Base-by-base conservation (phyloP, 2,329 filamentous ascomycete species). In the Aspergillus texensis region DNA sequence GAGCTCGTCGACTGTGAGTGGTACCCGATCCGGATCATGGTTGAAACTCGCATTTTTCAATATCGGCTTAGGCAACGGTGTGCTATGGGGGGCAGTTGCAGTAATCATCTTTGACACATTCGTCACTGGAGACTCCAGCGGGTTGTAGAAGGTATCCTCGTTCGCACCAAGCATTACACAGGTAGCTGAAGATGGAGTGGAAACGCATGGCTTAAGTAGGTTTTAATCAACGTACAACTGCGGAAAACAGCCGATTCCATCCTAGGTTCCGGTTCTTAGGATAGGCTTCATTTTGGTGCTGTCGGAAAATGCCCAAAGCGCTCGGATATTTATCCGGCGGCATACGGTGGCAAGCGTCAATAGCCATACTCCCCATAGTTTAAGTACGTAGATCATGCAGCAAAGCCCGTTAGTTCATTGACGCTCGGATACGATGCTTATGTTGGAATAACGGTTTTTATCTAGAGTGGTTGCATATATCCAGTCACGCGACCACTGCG, bases 1-100 rank as follows among this genome's bases (percentile, higher is more conserved):
- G 12, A 82, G 71, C 24, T 76, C 77, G 58, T 81, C 79, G 34
- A 81, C 72, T 1, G 78, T 81, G 28, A 65, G 60, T 11, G 71
- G 66, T 10, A 68, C 68, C 4, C 50, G 26, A 16, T 65, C 46
- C 3, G 28, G n/a, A 2, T 55, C 24, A 21, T 46, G 46, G 14
- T 12, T 30, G 9, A 16, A 21, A 28, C 24, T n/a, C 11, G 28
- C 9, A 3, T 28, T 26, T 53, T 55, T 41, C 19, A 45, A 21
- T 16, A 14, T 36, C 30, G 57, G 57, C n/a, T 56, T 56, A 21
- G 62, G 60, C 26, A 65, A 34, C 19, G 58, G 54, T 54, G 57
- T 30, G 30, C 57, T 58, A 19, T 62, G 58, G 28, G 61, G 60
- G 26, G 58, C 57, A 46, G 62, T 30, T 50, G 46, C 61, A 26